Base-by-base conservation (phyloP, 305 asterid species). In the Fraxinus sp. region DNA sequence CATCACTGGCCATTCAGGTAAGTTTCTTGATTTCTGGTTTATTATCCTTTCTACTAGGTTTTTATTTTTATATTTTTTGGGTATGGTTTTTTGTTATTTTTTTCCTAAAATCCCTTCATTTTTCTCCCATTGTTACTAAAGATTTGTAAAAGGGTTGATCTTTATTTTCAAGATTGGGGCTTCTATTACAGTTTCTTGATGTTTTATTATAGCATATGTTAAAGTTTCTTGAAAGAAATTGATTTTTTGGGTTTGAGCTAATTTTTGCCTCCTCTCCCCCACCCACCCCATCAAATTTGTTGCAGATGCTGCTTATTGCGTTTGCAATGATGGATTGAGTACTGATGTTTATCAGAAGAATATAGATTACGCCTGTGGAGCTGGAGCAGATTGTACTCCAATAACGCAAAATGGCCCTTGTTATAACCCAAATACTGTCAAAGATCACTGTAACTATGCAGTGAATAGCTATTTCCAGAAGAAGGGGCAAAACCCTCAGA, bases 401-500 rank as follows among this genome's bases (percentile, higher is more conserved):
- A 92, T 91, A 36, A 77, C n/a, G 0, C 94, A 89, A 81, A 87
- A 79, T 72, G 97, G 94, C 78, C 78, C 89, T 33, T 94, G 98
- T 74, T 94, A 1, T 62, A 90, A 88, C 87, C 98, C 98, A n/a
- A 94, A 92, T 52, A 86, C 93, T n/a, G 93, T 93, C 0, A 89
- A 49, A 76, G 95, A 90, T 83, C 98, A 94, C 87, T 94, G 98
- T 62, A 90, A 81, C 83, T 94, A 93, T 88, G 98, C 98, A 41
- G 98, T 94, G 3, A 94, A 94, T 75, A 94, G 97, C 81, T 94
- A 89, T 39, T 94, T 87, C 79, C 98, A 94, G 91, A 91, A 52
- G 78, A 91, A 81, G 85, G 88, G 80, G 11, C 93, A 87, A 81
- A 64, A 49, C 22, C 0, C 73, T 32, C 91, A 91, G 33, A 87